A percentile compares a stretch with the other conserved stretches of the same genome.
Evolutionary conservation across 2,329 filamentous ascomycete species (phyloP).

Genomic region (Endocalyx cinctus): DNA sequence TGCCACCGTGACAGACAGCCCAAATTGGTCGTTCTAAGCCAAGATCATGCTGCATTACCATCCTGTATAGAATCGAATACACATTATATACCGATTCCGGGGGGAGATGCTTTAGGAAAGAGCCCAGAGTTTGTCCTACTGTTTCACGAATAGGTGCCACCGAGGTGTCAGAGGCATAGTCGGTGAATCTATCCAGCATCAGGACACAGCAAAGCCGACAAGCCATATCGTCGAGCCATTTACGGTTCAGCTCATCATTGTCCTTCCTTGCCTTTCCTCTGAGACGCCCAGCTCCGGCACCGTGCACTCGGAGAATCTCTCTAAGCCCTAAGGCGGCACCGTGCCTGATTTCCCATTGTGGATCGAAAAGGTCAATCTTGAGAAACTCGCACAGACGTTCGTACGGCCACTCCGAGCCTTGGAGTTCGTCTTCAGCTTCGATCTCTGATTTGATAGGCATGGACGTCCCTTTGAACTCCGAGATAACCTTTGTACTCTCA

Average conservation of each 20-base stretch:
- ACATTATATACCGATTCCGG: conserved; percentile 75
- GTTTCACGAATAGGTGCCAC: conserved; percentile 95
- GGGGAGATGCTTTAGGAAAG: conserved; percentile 79
- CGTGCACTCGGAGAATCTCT: conserved; percentile 89
- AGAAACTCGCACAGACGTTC: conserved; percentile 92
- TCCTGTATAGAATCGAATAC: conserved; percentile 77
- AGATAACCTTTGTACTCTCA: conserved; percentile 87
- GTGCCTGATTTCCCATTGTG: conserved; percentile 91
- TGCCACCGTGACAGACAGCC: conserved; percentile 96
- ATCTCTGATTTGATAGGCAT: conserved; percentile 82
- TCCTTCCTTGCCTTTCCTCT: conserved; percentile 65
- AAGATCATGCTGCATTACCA: conserved; percentile 88
- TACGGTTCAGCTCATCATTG: conserved; percentile 75
- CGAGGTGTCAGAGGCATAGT: conserved; percentile 96
- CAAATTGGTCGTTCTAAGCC: conserved; percentile 71
- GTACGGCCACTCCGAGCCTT: conserved; percentile 88
- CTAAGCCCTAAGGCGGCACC: conserved; percentile 92
- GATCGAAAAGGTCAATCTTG: conserved; percentile 88
- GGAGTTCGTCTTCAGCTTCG: conserved; percentile 69
- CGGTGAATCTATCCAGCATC: conserved; percentile 95
- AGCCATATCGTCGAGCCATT: conserved; percentile 92
- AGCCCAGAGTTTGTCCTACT: conserved; percentile 87
- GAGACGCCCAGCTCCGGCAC: conserved; percentile 75
- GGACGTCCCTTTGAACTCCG: conserved; percentile 86
- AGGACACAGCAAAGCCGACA: conserved; percentile 92